Base-by-base conservation (phyloP, 345 rosid genomes). In the Gynandropsis gynandra region DNA sequence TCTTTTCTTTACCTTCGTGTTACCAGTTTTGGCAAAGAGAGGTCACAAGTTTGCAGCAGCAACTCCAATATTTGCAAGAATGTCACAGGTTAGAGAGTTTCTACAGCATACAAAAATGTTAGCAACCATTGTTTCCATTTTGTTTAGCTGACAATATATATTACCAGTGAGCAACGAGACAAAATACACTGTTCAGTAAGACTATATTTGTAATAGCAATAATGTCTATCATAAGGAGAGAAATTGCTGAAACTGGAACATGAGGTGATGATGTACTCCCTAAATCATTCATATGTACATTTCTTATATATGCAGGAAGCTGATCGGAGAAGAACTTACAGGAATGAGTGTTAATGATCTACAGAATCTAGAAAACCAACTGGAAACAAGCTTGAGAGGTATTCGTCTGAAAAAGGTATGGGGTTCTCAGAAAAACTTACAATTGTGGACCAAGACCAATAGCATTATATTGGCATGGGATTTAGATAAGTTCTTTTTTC, bases 1-100 rank as follows among this genome's bases (percentile, higher is more conserved):
- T 24, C 29, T 44, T 16, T 8, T 44, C 11, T 12, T 47, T n/a
- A 4, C 32, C 9, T 41, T 40, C 58, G 19, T 52, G 43, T 41
- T 52, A 58, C n/a, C 11, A 87, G 96, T 70, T 84, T 62, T 87
- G 96, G 96, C 80, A 87, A 71, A 80, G 66, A 76, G 94, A 87
- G 67, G 78, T 66, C 39, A 58, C 78, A 14, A 75, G 65, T 71
- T 73, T 87, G 67, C 75, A 65, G 69, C 80, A 75, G 52, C 88
- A 87, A 53, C 80, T 84, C 37, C 82, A 75, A 0, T 62, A 66
- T 70, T 68, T 87, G 54, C 88, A 84, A 59, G 88, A 72, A 70
- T 76, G 61, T 44, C 88, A 82, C 63, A 78, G 88, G 96, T 87
- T 72, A 43, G 40, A 42, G 8, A 42, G 17, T 5, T 43, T 42